These are phyloP conservation scores for Stephania yunnanensis DNA, from an alignment of 164 flowering plant species.

Conservation along the genomic window DNA sequence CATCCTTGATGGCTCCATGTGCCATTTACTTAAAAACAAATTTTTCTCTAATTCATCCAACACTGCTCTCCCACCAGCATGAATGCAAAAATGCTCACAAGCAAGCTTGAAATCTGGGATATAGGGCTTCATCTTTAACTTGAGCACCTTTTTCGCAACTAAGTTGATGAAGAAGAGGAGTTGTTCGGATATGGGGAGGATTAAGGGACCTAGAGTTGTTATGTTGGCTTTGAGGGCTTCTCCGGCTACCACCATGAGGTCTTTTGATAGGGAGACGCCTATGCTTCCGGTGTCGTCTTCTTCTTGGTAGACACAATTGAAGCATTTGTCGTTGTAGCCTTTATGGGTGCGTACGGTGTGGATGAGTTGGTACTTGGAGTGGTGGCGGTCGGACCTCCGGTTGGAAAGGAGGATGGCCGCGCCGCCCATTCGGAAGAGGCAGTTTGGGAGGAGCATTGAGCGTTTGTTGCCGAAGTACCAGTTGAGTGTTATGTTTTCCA, in stretches of 20 bases:
- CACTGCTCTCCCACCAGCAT: constrained; percentile 80
- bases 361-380: constrained; percentile 69
- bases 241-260: constrained; percentile 77
- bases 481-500: constrained; percentile 78
- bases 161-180: constrained; percentile 56
- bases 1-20: constrained; percentile 91
- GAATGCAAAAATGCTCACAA: constrained; percentile 80
- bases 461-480: constrained; percentile 87
- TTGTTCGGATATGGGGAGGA: constrained; percentile 79
- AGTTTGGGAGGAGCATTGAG: constrained; percentile 78
- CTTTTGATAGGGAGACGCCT: constrained; percentile 69
- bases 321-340: constrained; percentile 59
- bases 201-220: constrained; percentile 71
- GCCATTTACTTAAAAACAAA: constrained; percentile 55
- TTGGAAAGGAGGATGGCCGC: constrained; percentile 84
- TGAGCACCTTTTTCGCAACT: constrained; percentile 44
- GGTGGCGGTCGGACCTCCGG: constrained; percentile 48
- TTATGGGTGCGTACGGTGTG: constrained; percentile 84
- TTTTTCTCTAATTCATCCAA: constrained; percentile 82
- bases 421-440: constrained; percentile 86
- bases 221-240: constrained; percentile 74
- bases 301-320: constrained; percentile 56
- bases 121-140: constrained; percentile 61
- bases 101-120: constrained; percentile 84
- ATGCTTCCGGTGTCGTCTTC: constrained; percentile 45